Percentiles rank a stretch among this genome's conserved stretches.
Evolutionary conservation across 495 filamentous ascomycete species (phyloP).

Genomic region (Aspergillus campestris): DNA sequence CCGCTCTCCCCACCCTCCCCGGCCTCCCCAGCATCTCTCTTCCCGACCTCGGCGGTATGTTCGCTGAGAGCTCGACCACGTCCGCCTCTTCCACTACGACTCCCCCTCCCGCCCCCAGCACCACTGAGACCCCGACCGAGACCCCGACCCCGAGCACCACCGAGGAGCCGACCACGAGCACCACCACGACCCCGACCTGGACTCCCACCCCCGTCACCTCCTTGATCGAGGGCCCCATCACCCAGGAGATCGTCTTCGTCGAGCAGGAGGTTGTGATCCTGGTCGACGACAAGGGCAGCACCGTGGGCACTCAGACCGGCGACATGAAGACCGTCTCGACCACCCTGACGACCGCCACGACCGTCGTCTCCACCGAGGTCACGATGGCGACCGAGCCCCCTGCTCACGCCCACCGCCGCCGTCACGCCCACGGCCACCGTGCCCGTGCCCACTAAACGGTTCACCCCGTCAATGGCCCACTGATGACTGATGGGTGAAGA

Average conservation of each 20-base stretch:
- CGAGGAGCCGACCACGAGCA: conserved; percentile 1
- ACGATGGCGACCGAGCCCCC: conserved; percentile 14
- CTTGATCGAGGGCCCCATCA: conserved; percentile 16
- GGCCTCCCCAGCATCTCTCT: conserved; percentile 5
- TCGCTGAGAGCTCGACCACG: not conserved
- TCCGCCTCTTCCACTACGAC: not conserved
- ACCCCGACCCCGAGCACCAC: conserved; percentile 10
- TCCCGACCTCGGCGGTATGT: not conserved
- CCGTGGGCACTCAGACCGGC: conserved; percentile 19
- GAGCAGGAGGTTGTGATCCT: conserved; percentile 30
- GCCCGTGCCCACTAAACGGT: not conserved
- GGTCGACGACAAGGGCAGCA: conserved; percentile 19
- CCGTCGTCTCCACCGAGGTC: conserved; percentile 16
- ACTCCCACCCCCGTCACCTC: conserved; percentile 21
- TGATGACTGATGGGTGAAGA: too few species aligned
- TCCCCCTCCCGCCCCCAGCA: not conserved
- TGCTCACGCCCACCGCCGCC: conserved; percentile 1
- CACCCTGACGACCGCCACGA: conserved; percentile 6
- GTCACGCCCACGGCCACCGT: conserved; percentile 1
- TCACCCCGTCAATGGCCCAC: too few species aligned
- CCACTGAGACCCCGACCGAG: conserved; percentile 2
- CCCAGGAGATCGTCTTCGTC: conserved; percentile 29
- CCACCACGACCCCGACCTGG: conserved; percentile 10
- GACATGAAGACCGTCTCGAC: conserved; percentile 14
- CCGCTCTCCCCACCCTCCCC: not conserved